phyloP scores from a whole-genome alignment of 495 filamentous ascomycete genomes.

The Daldinia loculata region DNA sequence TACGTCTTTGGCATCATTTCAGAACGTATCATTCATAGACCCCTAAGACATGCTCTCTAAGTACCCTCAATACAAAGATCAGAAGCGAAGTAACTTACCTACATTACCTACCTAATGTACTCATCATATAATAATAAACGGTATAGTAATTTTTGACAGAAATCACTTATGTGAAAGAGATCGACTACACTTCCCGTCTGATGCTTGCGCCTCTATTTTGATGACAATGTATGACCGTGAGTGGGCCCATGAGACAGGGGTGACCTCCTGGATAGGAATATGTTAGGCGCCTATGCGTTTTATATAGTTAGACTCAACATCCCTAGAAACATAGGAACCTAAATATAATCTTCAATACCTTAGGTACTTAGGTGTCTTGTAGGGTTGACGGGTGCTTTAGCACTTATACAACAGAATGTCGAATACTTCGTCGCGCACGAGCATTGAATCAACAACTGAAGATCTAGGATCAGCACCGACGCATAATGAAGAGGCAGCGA shows the following conservation, averaged over 20 bases:
- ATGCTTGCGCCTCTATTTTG: not conserved
- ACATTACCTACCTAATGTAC: too few relatives aligned
- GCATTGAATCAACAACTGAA: not conserved
- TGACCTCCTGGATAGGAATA: not conserved
- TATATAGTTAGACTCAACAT: not conserved
- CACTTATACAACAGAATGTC: not conserved
- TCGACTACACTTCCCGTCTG: not conserved
- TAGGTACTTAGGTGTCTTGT: not conserved
- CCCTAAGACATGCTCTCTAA: too few relatives aligned
- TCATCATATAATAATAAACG: too few relatives aligned
- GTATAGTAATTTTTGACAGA: not conserved
- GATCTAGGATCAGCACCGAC: not conserved
- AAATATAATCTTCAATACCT: not conserved
- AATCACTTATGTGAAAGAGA: not conserved
- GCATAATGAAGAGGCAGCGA: not conserved
- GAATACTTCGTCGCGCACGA: not conserved
- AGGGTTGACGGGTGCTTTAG: not conserved
- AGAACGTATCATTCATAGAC: not conserved
- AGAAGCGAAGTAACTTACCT: too few relatives aligned
- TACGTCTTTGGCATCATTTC: not conserved
- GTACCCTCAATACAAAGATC: too few relatives aligned
- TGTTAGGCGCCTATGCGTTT: not conserved
- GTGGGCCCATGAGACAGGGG: not conserved
- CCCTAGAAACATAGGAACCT: not conserved
- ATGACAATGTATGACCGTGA: not conserved